phyloP scores from a whole-genome alignment of 371 early-diverging fungal species.

The Mortierella sp. region DNA sequence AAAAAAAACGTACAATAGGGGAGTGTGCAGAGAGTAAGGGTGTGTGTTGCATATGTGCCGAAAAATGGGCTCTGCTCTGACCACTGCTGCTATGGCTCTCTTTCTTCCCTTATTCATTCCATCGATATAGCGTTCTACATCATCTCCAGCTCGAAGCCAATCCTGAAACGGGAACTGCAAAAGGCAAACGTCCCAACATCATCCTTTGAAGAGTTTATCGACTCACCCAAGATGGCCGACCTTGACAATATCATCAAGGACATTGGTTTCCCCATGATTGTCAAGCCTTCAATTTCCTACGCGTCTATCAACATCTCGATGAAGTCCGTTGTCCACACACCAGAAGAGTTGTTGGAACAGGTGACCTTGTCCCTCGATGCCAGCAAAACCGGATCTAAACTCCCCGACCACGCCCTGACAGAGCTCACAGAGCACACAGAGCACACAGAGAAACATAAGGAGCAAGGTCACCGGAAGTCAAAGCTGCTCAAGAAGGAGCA shows the following conservation, averaged over 20 bases:
- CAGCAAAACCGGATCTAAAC: not conserved
- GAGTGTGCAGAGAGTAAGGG: not conserved
- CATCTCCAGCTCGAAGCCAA: constrained; percentile 45
- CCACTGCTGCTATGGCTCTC: not conserved
- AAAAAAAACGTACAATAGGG: not conserved
- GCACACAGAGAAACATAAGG: not conserved
- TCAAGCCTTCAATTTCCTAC: constrained; percentile 65
- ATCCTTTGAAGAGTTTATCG: constrained; percentile 38
- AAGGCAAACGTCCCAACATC: constrained; percentile 44
- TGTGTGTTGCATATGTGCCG: not conserved
- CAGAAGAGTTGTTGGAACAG: constrained; percentile 49
- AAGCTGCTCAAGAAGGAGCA: constrained; percentile 2
- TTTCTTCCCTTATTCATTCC: not conserved
- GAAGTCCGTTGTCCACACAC: constrained; percentile 54
- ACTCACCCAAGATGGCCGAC: constrained; percentile 14
- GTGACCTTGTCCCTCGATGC: constrained; percentile 26
- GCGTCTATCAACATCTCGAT: constrained; percentile 62
- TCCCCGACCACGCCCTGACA: not conserved
- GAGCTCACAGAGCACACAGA: not conserved
- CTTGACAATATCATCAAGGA: constrained; percentile 31
- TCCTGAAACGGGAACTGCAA: constrained; percentile 41
- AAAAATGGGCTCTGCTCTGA: not conserved
- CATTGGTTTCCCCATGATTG: constrained; percentile 62
- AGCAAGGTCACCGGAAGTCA: not conserved
- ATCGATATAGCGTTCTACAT: constrained; percentile 35